These are phyloP conservation scores for Massariosphaeria phaeospora DNA, from an alignment of 495 filamentous ascomycete species.

Conservation along the genomic window DNA sequence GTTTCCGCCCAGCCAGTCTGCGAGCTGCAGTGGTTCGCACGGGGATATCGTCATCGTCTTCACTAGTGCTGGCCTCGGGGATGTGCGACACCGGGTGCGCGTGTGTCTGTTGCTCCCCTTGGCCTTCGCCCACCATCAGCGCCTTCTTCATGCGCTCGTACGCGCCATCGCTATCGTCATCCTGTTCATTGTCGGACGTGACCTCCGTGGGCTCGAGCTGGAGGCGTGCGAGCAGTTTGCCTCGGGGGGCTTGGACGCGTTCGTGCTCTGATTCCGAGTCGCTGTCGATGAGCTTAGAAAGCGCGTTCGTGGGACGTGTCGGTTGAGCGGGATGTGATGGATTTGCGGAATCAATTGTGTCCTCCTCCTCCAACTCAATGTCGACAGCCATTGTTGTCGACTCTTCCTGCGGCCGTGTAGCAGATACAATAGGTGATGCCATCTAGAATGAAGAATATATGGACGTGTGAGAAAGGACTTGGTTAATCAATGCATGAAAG, in stretches of 20 bases:
- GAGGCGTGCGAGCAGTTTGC: constrained; percentile 22
- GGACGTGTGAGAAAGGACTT: not conserved
- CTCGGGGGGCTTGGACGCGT: constrained; percentile 13
- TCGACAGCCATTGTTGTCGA: not conserved
- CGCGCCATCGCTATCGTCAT: constrained; percentile 12
- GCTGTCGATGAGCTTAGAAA: constrained; percentile 23
- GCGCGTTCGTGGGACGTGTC: constrained; percentile 3
- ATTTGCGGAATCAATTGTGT: constrained; percentile 1
- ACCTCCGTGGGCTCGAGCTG: constrained; percentile 1
- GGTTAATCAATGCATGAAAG: not conserved
- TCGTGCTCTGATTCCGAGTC: constrained; percentile 10
- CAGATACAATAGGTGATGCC: not conserved
- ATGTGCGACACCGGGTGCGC: not conserved
- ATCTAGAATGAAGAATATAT: not conserved
- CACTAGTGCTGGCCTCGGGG: not conserved
- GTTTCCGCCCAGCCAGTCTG: not conserved
- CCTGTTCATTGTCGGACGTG: constrained; percentile 14
- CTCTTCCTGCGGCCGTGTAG: not conserved
- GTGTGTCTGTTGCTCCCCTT: not conserved
- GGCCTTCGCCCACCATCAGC: not conserved
- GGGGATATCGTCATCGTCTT: constrained; percentile 27
- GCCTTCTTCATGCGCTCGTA: constrained; percentile 17
- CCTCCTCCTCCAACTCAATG: constrained; percentile 1
- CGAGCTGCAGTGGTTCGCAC: constrained; percentile 6
- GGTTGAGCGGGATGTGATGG: not conserved